A percentile compares a stretch with the other conserved stretches of the same genome.
phyloP scores from a whole-genome alignment of 2,329 filamentous ascomycete genomes.

The Cadophora luteo-olivacea region DNA sequence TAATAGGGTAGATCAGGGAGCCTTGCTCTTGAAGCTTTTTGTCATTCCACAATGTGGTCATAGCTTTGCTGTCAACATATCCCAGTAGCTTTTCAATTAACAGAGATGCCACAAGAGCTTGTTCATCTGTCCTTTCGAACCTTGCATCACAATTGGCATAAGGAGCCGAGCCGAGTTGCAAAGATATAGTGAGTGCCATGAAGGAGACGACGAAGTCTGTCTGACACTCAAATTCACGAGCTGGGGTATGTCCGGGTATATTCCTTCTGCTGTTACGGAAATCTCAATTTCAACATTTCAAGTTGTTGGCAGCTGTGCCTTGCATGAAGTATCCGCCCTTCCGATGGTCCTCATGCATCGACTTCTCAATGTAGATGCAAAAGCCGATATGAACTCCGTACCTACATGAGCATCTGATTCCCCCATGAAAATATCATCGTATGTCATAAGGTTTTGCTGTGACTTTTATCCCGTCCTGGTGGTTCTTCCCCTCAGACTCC shows the following conservation, averaged over 20 bases:
- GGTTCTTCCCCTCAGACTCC: constrained; percentile 2
- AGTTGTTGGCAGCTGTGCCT: constrained; percentile 13
- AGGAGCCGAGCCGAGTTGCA: not conserved
- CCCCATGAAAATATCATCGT: not conserved
- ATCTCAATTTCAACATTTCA: not conserved
- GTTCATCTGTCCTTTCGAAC: constrained; percentile 9
- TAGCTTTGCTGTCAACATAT: not conserved
- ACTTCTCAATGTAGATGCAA: constrained; percentile 13
- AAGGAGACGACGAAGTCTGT: not conserved
- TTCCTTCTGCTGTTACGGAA: not conserved
- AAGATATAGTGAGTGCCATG: too few species aligned
- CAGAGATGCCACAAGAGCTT: not conserved
- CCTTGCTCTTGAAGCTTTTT: not conserved
- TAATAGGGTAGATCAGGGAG: not conserved
- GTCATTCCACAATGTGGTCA: not conserved
- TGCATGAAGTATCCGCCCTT: constrained; percentile 19
- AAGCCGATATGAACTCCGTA: constrained; percentile 10
- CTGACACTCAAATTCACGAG: not conserved
- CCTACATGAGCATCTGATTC: constrained; percentile 8
- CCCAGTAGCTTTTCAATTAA: not conserved
- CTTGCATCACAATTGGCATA: not conserved
- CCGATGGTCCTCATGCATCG: constrained; percentile 18
- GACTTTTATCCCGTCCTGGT: not conserved
- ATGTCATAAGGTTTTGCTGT: constrained; percentile 5
- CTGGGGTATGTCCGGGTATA: not conserved